Percentiles rank a stretch among this genome's conserved stretches.
Conservation (phyloP, 2,329 filamentous ascomycete species). For the Aspergillus pseudonomiae region DNA sequence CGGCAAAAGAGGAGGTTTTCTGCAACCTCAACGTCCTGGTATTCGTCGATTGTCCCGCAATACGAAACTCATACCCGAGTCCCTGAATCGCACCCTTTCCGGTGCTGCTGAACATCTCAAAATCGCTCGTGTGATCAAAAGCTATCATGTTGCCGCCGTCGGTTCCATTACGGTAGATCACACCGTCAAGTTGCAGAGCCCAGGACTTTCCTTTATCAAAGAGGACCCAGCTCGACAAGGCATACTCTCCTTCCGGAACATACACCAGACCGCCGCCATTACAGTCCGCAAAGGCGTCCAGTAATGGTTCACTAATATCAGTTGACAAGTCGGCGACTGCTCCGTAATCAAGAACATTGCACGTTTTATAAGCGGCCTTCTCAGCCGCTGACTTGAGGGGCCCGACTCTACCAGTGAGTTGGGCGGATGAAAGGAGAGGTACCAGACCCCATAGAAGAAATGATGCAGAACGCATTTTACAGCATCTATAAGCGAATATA, state of each 20-base stretch:
- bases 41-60: no score
- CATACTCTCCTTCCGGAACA: constrained; percentile 55
- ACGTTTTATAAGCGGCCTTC: constrained; percentile 53
- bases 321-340: constrained; percentile 55
- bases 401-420: constrained; percentile 49
- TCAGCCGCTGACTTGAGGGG: constrained; percentile 44
- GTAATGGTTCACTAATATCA: constrained; percentile 54
- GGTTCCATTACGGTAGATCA: constrained; percentile 55
- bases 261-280: constrained; percentile 54
- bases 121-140: constrained; percentile 53
- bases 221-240: constrained; percentile 53
- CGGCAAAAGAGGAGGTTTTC: constrained; percentile 51
- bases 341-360: constrained; percentile 58
- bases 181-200: constrained; percentile 58
- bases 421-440: constrained; percentile 34
- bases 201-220: constrained; percentile 52
- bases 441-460: constrained; percentile 20
- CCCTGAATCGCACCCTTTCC: constrained; percentile 58
- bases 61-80: constrained; percentile 51
- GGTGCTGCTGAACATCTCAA: constrained; percentile 58
- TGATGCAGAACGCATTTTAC: no score
- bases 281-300: constrained; percentile 54
- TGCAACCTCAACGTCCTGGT: constrained; percentile 42
- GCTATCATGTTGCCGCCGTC: constrained; percentile 58
- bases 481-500: no score